These are phyloP conservation scores for Phaffia australis DNA, from an alignment of 768 basidiomycete species.

Conservation along the genomic window DNA sequence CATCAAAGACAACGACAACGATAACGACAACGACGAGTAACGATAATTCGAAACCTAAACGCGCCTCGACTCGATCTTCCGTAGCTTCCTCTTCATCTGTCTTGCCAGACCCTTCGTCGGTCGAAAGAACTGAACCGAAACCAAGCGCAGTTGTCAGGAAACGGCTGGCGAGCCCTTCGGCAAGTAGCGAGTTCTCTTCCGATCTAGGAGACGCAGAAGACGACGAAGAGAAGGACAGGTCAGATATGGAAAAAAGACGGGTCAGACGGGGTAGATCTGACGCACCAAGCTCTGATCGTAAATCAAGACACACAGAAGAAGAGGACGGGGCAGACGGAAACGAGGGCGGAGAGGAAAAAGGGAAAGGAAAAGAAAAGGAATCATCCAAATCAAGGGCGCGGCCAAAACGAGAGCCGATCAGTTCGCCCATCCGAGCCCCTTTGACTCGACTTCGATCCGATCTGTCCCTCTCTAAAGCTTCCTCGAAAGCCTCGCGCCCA, in stretches of 20 bases:
- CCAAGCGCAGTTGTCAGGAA: constrained; percentile 69
- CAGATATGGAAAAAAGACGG: too few relatives aligned
- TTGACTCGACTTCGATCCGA: too few relatives aligned
- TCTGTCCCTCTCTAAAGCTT: too few relatives aligned
- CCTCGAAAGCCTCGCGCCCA: too few relatives aligned
- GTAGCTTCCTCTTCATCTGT: neutral
- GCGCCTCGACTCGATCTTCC: constrained; percentile 21
- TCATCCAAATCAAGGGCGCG: too few relatives aligned
- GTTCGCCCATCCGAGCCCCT: too few relatives aligned
- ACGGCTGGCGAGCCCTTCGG: constrained; percentile 67
- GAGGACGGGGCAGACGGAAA: neutral
- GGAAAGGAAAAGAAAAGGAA: too few relatives aligned
- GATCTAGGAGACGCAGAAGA: constrained; percentile 37
- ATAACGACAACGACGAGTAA: constrained; percentile 33
- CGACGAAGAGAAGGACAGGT: constrained; percentile 11
- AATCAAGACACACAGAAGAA: neutral
- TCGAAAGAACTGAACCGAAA: constrained; percentile 44
- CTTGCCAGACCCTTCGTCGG: constrained; percentile 11
- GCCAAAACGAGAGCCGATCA: too few relatives aligned
- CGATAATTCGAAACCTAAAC: constrained; percentile 62
- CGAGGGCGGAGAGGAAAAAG: too few relatives aligned
- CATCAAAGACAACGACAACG: too few relatives aligned
- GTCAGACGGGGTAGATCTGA: too few relatives aligned
- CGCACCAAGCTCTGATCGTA: too few relatives aligned
- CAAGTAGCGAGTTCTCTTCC: constrained; percentile 36